Conservation (phyloP, 2,329 filamentous ascomycete genomes). For the Stemphylium lycopersici region DNA sequence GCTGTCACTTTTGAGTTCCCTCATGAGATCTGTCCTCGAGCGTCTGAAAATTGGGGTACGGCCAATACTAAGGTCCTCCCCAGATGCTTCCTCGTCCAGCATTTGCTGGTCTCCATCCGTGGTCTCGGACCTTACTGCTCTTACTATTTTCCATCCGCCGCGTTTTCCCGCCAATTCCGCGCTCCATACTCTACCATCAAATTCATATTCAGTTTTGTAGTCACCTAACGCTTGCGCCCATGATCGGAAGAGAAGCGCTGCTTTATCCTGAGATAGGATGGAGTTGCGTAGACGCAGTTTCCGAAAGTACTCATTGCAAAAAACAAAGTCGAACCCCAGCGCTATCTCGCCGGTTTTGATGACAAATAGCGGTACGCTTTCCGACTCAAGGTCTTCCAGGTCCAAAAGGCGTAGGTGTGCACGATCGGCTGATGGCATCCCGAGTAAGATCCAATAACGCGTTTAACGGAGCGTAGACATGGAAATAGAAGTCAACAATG, state of each 20-base stretch:
- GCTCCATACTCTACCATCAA: slow-evolving; percentile 25
- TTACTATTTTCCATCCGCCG: slow-evolving; percentile 26
- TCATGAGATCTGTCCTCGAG: slow-evolving; percentile 14
- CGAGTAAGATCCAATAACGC: background rate
- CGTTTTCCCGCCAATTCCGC: slow-evolving; percentile 21
- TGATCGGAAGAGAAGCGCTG: slow-evolving; percentile 33
- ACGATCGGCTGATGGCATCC: slow-evolving; percentile 9
- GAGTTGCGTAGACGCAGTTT: slow-evolving; percentile 4
- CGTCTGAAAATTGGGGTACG: slow-evolving; percentile 7
- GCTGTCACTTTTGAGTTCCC: slow-evolving; percentile 8
- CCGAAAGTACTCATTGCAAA: slow-evolving; percentile 34
- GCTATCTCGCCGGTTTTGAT: slow-evolving; percentile 18
- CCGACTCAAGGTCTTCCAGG: slow-evolving; percentile 31
- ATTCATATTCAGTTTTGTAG: slow-evolving; percentile 21
- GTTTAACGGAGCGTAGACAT: background rate
- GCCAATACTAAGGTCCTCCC: background rate
- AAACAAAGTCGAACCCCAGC: slow-evolving; percentile 26
- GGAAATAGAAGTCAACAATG: background rate
- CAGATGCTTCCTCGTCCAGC: slow-evolving; percentile 2
- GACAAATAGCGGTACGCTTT: slow-evolving; percentile 32
- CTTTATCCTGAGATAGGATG: slow-evolving; percentile 14
- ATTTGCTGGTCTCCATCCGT: background rate
- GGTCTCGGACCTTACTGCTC: slow-evolving; percentile 4
- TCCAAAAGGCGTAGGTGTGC: slow-evolving; percentile 17
- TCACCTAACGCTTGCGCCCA: slow-evolving; percentile 32